These are phyloP conservation scores for Rhizopus arrhizus DNA, from an alignment of 371 early-diverging fungal genomes.

Conservation along the genomic window DNA sequence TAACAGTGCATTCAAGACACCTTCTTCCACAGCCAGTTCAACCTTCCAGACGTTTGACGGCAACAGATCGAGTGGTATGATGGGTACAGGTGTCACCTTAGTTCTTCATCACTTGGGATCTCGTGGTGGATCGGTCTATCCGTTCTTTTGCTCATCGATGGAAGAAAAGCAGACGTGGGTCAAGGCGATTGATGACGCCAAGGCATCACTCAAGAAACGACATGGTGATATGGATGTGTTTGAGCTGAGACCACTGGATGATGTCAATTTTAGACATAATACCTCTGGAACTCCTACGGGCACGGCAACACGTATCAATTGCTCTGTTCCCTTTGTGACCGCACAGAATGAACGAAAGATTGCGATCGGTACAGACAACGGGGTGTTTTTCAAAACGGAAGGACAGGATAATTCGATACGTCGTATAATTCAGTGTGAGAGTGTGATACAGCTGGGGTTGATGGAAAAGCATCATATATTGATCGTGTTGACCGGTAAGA, in stretches of 20 bases:
- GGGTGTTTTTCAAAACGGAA: slow-evolving; percentile 67
- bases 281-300: slow-evolving; percentile 22
- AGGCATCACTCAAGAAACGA: slow-evolving; percentile 45
- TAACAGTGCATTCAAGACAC: slow-evolving; percentile 10
- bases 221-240: slow-evolving; percentile 63
- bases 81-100: slow-evolving; percentile 18
- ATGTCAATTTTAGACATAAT: slow-evolving; percentile 41
- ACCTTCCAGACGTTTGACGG: slow-evolving; percentile 5
- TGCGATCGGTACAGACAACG: slow-evolving; percentile 84
- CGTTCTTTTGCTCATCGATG: slow-evolving; percentile 55
- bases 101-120: slow-evolving; percentile 46
- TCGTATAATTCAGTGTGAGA: slow-evolving; percentile 42
- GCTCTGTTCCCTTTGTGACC: slow-evolving; percentile 65
- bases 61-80: not conserved
- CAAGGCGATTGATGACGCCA: slow-evolving; percentile 81
- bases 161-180: slow-evolving; percentile 83
- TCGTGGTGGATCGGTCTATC: slow-evolving; percentile 40
- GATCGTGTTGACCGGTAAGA: slow-evolving; percentile 47
- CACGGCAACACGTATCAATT: slow-evolving; percentile 62
- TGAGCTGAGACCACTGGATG: slow-evolving; percentile 61
- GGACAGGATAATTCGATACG: slow-evolving; percentile 29
- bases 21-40: slow-evolving; percentile 7
- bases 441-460: slow-evolving; percentile 48
- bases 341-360: slow-evolving; percentile 52
- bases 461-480: slow-evolving; percentile 54